Evolutionary conservation across 306 rosid genomes (phyloP).

Genomic region (Ormosia semicastrata): DNA sequence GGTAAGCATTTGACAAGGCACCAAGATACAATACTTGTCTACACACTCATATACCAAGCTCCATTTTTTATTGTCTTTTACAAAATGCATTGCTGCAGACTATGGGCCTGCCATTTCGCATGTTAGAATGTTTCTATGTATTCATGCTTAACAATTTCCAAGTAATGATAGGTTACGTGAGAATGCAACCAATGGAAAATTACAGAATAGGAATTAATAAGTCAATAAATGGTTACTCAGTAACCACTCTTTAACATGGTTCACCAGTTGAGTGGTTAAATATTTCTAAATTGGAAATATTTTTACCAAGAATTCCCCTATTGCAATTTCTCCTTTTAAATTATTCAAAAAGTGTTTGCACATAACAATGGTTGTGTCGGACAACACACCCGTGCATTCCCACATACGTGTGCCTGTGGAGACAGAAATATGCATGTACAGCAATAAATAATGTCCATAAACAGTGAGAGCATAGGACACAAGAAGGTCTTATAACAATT

Average conservation of each 20-base stretch:
- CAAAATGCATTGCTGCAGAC: neutral
- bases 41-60: neutral
- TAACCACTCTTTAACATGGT: constrained; percentile 1
- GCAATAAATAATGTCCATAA: neutral
- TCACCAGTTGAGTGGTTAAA: neutral
- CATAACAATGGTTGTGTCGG: neutral
- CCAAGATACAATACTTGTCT: neutral
- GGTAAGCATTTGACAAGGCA: neutral
- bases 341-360: neutral
- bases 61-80: neutral
- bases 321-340: neutral
- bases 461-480: neutral
- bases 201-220: neutral
- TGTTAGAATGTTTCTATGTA: neutral
- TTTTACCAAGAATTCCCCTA: neutral
- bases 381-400: neutral
- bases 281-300: neutral
- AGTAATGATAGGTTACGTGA: neutral
- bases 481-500: neutral
- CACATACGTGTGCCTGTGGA: neutral
- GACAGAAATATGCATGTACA: neutral
- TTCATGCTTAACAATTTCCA: neutral
- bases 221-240: constrained; percentile 12
- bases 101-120: neutral
- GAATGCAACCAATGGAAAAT: neutral